Percentiles rank a stretch among this genome's conserved stretches.
Evolutionary conservation across 208 protist genomes (phyloP).

Genomic region (Naegleria lovaniensis): DNA sequence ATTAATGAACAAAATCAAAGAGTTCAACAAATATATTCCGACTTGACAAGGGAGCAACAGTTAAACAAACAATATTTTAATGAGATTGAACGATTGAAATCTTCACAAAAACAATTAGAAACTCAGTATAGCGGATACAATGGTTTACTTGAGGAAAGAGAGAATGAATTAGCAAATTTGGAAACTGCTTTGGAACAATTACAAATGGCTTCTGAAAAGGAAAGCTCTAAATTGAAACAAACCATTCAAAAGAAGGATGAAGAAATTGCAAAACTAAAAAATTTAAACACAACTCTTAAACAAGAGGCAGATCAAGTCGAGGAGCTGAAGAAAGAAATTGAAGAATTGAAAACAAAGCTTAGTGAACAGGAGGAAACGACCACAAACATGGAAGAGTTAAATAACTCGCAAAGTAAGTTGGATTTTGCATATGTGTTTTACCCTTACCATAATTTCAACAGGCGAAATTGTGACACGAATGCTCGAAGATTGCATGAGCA

Average conservation of each 20-base stretch:
- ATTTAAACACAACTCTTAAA: neutral
- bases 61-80: neutral
- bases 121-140: neutral
- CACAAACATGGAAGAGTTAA: neutral
- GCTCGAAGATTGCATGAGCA: neutral
- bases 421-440: neutral
- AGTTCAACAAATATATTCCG: neutral
- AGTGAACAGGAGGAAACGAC: too few relatives aligned
- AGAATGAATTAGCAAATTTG: neutral
- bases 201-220: neutral
- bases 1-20: neutral
- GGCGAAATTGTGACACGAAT: neutral
- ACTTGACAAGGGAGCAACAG: neutral
- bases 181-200: neutral
- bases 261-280: neutral
- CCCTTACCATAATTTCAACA: neutral
- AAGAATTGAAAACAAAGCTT: neutral
- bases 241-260: neutral
- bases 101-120: neutral
- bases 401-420: neutral
- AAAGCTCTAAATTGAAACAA: neutral
- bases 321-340: neutral
- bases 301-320: neutral
- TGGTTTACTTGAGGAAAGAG: neutral
- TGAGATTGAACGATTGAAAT: neutral